Evolutionary conservation across 352 stramenopile genomes (phyloP).

Genomic region (Pythium plurisporium): DNA sequence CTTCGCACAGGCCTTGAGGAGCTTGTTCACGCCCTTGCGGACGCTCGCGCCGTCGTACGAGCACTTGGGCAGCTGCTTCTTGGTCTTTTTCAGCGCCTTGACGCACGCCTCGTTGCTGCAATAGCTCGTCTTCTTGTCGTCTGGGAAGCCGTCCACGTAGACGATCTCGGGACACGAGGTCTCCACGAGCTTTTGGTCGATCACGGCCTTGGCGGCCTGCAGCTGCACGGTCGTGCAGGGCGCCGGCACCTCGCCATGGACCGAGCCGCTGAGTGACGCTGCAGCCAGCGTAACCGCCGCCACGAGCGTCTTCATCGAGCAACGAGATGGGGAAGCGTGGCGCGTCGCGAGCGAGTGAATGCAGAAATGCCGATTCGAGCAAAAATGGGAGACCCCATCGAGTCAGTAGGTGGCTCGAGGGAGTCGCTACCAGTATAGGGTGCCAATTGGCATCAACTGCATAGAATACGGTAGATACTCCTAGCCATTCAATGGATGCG

Average conservation of each 20-base stretch:
- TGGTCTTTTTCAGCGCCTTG: slow-evolving; percentile 6
- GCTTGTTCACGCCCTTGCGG: slow-evolving; percentile 4
- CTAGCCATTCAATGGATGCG: no score
- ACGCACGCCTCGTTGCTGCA: slow-evolving; percentile 2
- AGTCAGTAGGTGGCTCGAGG: no score
- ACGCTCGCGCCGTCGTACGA: slow-evolving; percentile 10
- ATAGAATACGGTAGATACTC: no score
- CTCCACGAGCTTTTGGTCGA: slow-evolving; percentile 3
- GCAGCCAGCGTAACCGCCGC: background rate
- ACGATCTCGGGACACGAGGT: background rate
- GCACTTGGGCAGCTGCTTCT: slow-evolving; percentile 11
- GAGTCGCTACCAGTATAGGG: no score
- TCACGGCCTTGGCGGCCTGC: background rate
- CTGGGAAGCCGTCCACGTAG: background rate
- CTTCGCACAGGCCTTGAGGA: slow-evolving; percentile 9
- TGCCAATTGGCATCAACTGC: no score
- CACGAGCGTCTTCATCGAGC: background rate
- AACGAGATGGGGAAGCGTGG: no score
- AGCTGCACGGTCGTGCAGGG: slow-evolving; percentile 4
- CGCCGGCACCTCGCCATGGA: background rate
- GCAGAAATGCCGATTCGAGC: background rate
- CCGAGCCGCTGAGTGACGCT: background rate
- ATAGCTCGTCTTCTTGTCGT: slow-evolving; percentile 6
- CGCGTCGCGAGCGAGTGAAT: no score
- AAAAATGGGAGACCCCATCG: no score